Percentiles rank a stretch among this genome's conserved stretches.
These are phyloP conservation scores for Licmophora abbreviata DNA, from an alignment of 108 stramenopile genomes.

Conservation along the genomic window DNA sequence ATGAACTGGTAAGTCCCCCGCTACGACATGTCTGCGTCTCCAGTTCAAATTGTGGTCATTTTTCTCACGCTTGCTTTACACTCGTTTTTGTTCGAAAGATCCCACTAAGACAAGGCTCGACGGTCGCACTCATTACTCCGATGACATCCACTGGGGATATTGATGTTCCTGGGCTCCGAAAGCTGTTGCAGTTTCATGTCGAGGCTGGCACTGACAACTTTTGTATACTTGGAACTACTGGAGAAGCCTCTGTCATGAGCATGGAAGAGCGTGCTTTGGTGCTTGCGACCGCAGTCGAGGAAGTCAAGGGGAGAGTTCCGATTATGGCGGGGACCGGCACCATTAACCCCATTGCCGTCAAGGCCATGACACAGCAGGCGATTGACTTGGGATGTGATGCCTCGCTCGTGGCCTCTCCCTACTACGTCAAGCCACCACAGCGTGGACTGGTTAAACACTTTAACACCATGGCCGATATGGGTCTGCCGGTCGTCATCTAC, in stretches of 20 bases:
- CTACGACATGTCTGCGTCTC: too few relatives aligned
- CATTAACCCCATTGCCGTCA: slow-evolving; percentile 58
- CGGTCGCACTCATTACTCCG: slow-evolving; percentile 84
- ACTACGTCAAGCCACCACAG: slow-evolving; percentile 92
- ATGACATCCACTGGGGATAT: slow-evolving; percentile 61
- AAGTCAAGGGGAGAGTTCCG: slow-evolving; percentile 68
- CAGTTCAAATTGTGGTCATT: too few relatives aligned
- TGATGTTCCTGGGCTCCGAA: slow-evolving; percentile 58
- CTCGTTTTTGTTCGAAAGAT: slow-evolving; percentile 6
- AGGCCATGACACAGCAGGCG: slow-evolving; percentile 78
- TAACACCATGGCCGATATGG: slow-evolving; percentile 63
- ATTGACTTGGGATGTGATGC: slow-evolving; percentile 87
- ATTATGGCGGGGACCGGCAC: slow-evolving; percentile 79
- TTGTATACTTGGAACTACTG: slow-evolving; percentile 88
- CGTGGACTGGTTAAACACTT: slow-evolving; percentile 76
- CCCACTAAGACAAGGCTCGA: slow-evolving; percentile 59
- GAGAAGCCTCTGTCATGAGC: slow-evolving; percentile 79
- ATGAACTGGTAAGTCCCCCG: slow-evolving; percentile 5
- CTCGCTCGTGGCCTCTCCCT: slow-evolving; percentile 84
- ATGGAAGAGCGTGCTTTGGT: slow-evolving; percentile 73
- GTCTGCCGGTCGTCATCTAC: slow-evolving; percentile 85
- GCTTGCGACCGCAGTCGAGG: slow-evolving; percentile 59
- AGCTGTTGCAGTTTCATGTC: slow-evolving; percentile 67
- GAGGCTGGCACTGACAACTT: slow-evolving; percentile 76
- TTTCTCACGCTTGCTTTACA: neutral